Evolutionary conservation across 306 rosid genomes (phyloP).

Genomic region (Vigna angularis): DNA sequence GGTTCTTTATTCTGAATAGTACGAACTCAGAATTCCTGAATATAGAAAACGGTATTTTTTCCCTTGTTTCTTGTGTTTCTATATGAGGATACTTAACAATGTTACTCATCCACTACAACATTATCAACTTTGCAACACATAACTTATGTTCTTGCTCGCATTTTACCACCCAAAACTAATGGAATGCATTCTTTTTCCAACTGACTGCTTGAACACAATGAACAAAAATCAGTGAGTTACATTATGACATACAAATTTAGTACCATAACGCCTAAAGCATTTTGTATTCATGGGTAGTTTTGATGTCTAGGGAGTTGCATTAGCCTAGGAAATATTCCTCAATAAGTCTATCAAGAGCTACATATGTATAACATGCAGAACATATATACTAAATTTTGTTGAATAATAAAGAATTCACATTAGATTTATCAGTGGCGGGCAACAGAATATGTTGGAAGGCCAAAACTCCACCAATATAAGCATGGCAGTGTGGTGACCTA

Average conservation of each 20-base stretch:
- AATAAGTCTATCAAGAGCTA: background rate
- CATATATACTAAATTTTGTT: background rate
- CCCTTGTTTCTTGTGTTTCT: no score
- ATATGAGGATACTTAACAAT: no score
- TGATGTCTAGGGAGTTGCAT: background rate
- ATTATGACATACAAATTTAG: background rate
- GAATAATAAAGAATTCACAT: no score
- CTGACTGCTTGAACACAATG: background rate
- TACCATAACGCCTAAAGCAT: background rate
- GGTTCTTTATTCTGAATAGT: no score
- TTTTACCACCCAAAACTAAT: background rate
- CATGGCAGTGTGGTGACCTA: no score
- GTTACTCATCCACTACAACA: background rate
- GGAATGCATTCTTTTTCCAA: background rate
- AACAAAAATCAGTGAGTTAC: background rate
- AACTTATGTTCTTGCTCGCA: background rate
- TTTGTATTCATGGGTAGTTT: background rate
- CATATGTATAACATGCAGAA: background rate
- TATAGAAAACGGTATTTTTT: no score
- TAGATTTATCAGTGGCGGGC: no score
- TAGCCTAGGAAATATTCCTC: background rate
- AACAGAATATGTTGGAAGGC: no score
- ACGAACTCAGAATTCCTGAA: no score
- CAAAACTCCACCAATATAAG: no score
- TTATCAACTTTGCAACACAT: background rate